phyloP scores from a whole-genome alignment of 805 yeast genomes.

The Ogataea thermomethanolica region DNA sequence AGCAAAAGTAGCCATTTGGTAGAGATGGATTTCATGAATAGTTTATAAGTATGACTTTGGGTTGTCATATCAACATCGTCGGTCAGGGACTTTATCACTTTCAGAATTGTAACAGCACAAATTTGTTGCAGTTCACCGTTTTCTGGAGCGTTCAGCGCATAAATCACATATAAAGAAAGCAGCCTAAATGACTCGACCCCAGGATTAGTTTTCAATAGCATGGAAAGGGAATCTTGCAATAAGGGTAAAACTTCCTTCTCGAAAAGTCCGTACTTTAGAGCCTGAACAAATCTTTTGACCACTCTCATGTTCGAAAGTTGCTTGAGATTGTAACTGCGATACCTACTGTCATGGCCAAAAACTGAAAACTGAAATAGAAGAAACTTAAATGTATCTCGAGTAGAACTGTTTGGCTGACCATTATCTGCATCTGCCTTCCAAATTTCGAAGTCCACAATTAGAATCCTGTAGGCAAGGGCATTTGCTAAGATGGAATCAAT shows the following conservation, averaged over 20 bases:
- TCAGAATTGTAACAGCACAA: constrained; percentile 36
- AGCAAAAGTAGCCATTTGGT: constrained; percentile 63
- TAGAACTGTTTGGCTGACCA: constrained; percentile 17
- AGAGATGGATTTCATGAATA: constrained; percentile 51
- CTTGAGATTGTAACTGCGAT: constrained; percentile 45
- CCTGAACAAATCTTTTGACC: constrained; percentile 45
- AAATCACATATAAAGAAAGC: constrained; percentile 49
- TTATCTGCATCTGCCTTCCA: constrained; percentile 39
- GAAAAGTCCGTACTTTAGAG: constrained; percentile 41
- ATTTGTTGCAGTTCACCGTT: constrained; percentile 17
- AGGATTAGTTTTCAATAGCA: constrained; percentile 44
- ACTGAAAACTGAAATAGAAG: constrained; percentile 57
- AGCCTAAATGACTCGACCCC: constrained; percentile 53
- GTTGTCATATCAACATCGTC: constrained; percentile 33
- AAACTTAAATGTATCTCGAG: constrained; percentile 45
- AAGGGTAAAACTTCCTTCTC: constrained; percentile 36
- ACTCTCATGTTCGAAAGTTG: constrained; percentile 52
- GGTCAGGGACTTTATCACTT: constrained; percentile 38
- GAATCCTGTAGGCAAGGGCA: constrained; percentile 49
- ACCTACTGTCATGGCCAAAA: constrained; percentile 51
- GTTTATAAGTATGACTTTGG: constrained; percentile 29
- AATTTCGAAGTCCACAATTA: constrained; percentile 61
- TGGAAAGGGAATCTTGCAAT: constrained; percentile 37
- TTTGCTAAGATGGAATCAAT: constrained; percentile 56
- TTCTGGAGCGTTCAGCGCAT: constrained; percentile 37